Evolutionary conservation across 371 early-diverging fungal genomes (phyloP).

Genomic region (Mucor indicus): DNA sequence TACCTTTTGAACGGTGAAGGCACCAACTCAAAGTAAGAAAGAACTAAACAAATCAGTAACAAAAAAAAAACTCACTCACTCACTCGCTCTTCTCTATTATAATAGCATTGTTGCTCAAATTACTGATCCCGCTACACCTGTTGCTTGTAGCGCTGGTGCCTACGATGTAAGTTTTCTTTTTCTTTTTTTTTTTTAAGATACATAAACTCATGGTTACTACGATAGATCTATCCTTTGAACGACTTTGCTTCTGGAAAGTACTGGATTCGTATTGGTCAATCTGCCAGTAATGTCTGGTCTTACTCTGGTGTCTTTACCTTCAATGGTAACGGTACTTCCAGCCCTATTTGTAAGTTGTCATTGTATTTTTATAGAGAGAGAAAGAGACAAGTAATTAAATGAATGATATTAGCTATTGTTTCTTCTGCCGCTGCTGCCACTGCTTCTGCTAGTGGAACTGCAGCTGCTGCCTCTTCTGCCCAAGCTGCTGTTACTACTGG

Average conservation of each 20-base stretch:
- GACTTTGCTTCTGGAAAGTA: constrained; percentile 46
- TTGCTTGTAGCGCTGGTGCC: constrained; percentile 19
- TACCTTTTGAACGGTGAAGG: constrained; percentile 41
- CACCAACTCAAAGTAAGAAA: constrained; percentile 39
- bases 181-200: neutral
- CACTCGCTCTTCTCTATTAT: neutral
- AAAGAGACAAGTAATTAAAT: no score
- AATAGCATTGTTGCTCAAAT: constrained; percentile 30
- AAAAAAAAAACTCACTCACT: neutral
- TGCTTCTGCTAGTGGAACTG: constrained; percentile 6
- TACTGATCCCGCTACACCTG: constrained; percentile 19
- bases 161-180: constrained; percentile 19
- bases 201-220: no score
- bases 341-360: constrained; percentile 33
- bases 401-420: constrained; percentile 11
- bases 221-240: constrained; percentile 43
- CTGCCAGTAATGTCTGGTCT: constrained; percentile 26
- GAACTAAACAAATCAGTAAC: neutral
- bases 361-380: no score
- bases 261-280: constrained; percentile 48
- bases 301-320: constrained; percentile 46
- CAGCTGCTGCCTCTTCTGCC: constrained; percentile 17
- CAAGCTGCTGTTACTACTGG: constrained; percentile 13
- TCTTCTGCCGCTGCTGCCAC: constrained; percentile 9
- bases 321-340: constrained; percentile 34